Base-by-base conservation (phyloP, 2,329 filamentous ascomycete species). In the Botrytis hyacinthi region DNA sequence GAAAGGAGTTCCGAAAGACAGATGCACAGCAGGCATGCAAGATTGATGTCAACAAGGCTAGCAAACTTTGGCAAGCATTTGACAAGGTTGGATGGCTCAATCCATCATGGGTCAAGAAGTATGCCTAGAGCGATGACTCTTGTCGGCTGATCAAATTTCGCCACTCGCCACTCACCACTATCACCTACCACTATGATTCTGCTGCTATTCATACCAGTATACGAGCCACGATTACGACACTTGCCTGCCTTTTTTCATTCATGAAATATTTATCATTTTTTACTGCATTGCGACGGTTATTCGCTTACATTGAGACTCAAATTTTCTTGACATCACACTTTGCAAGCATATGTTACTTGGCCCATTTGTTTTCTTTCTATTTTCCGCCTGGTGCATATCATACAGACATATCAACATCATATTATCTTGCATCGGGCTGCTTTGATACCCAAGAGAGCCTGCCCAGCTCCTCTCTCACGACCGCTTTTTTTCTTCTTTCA, bases 11-110 rank as follows among this genome's bases (percentile, higher is more conserved):
- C 82, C 91, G 93, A 81, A 97, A 97, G 87, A 98, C 95, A 1
- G 93, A 97, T 81, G 94, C 94, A 8, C 95, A 98, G 82, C 93
- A 97, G 82, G 94, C 93, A n/a, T 97, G 94, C 87, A 97, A 97
- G 85, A 97, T 98, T 76, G 95, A 98, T 79, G 95, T 98, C 81
- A 98, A 98, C 86, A 98, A 98, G 85, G 94, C 95, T 4, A 97
- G 93, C 77, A 95, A 95, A 82, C 86, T 98, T 65, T 97, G 94
- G 93, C 91, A 90, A 54, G 94, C 94, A 9, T 98, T 93, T 80
- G 93, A 97, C 68, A 91, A 90, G 78, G 93, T 96, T 54, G 92
- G 92, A 78, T 97, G 94, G 93, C 90, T 97, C 18, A 73, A 80
- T 40, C 66, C 74, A 18, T 69, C 74, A n/a, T 78, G 77, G 76